Evolutionary conservation across 1,284 basidiomycete genomes (phyloP).

Genomic region (Takashimella koratensis): DNA sequence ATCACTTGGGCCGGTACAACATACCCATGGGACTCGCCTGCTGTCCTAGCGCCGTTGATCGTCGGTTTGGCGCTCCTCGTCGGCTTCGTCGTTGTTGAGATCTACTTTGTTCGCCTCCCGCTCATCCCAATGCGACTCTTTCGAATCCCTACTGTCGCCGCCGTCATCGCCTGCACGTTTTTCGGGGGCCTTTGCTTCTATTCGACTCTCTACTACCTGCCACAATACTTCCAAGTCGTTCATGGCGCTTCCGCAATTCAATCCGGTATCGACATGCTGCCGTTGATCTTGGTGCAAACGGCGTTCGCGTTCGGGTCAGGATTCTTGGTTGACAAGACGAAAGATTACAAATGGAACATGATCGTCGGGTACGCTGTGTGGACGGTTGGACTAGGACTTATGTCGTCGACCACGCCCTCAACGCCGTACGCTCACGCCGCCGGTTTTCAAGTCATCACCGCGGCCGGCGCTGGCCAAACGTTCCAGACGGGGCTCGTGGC

Average conservation of each 20-base stretch:
- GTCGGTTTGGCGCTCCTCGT: slow-evolving; percentile 57
- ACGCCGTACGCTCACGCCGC: slow-evolving; percentile 58
- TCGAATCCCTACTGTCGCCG: slow-evolving; percentile 63
- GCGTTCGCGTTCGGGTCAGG: slow-evolving; percentile 53
- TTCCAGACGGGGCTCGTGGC: slow-evolving; percentile 45
- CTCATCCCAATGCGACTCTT: slow-evolving; percentile 73
- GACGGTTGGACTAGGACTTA: slow-evolving; percentile 64
- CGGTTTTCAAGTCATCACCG: slow-evolving; percentile 64
- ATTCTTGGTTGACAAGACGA: slow-evolving; percentile 61
- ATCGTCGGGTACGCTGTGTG: slow-evolving; percentile 65
- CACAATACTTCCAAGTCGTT: slow-evolving; percentile 71
- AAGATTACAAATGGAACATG: slow-evolving; percentile 62
- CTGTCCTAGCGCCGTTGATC: slow-evolving; percentile 61
- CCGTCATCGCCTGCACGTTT: slow-evolving; percentile 66
- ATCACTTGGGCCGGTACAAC: slow-evolving; percentile 72
- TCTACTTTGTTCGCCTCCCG: slow-evolving; percentile 63
- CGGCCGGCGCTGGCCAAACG: slow-evolving; percentile 55
- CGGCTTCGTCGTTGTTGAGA: slow-evolving; percentile 68
- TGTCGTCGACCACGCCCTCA: slow-evolving; percentile 58
- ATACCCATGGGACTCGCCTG: slow-evolving; percentile 63
- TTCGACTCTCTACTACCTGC: slow-evolving; percentile 54
- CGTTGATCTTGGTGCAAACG: slow-evolving; percentile 63
- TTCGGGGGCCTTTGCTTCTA: slow-evolving; percentile 54
- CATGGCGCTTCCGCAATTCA: slow-evolving; percentile 62
- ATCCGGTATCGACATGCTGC: slow-evolving; percentile 62